phyloP scores from a whole-genome alignment of 176 grass and related monocot genomes.

The Oryza longistaminata region DNA sequence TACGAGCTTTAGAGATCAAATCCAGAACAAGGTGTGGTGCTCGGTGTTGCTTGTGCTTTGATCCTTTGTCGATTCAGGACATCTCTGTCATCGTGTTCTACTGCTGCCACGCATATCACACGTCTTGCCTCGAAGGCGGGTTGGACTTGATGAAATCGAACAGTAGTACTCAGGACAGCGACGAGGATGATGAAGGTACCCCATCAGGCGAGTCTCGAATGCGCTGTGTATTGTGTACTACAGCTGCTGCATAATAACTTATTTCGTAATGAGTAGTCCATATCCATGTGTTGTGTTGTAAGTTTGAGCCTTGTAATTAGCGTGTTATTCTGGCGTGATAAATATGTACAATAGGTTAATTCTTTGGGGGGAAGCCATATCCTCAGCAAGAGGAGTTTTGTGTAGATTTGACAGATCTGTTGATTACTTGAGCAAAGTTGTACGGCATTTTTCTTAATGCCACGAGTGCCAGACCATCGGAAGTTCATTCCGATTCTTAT shows the following conservation, averaged over 20 bases:
- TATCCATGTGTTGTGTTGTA: conserved; percentile 44
- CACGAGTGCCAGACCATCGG: conserved; percentile 35
- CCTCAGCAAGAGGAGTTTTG: conserved; percentile 32
- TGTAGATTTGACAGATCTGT: conserved; percentile 23
- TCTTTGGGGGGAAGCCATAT: conserved; percentile 45
- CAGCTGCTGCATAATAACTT: conserved; percentile 67
- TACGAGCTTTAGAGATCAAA: conserved; percentile 58
- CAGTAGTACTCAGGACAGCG: conserved; percentile 37
- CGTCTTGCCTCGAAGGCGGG: conserved; percentile 69
- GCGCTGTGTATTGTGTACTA: conserved; percentile 96
- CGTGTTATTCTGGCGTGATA: conserved; percentile 46
- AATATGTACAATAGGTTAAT: conserved; percentile 57
- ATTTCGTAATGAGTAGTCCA: conserved; percentile 3
- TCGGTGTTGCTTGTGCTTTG: conserved; percentile 90
- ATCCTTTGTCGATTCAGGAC: conserved; percentile 75
- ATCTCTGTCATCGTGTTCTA: conserved; percentile 83
- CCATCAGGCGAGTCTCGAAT: conserved; percentile 48
- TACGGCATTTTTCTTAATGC: conserved; percentile 40
- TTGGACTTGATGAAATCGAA: conserved; percentile 67
- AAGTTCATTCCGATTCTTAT: conserved; percentile 5
- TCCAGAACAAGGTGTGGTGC: conserved; percentile 83
- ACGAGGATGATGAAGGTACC: conserved; percentile 44
- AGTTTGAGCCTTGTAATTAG: conserved; percentile 68
- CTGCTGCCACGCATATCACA: conserved; percentile 93
- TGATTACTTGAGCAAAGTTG: conserved; percentile 39